Conservation (phyloP, 306 rosid species). For the Quercus ilex region DNA sequence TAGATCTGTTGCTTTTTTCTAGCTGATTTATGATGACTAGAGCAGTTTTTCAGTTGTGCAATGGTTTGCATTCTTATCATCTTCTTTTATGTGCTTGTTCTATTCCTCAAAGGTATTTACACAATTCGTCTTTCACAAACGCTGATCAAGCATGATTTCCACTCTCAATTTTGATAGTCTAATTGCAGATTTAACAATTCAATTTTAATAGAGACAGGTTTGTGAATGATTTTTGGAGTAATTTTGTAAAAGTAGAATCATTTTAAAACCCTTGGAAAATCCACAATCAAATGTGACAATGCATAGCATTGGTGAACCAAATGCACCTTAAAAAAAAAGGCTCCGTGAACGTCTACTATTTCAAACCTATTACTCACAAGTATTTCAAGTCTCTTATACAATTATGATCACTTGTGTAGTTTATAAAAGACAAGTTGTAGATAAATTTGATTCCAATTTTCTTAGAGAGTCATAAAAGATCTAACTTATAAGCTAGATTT, state of each 20-base stretch:
- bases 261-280: not conserved
- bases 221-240: not conserved
- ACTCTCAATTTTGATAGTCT: not conserved
- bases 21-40: not conserved
- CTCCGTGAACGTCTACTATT: too few species aligned
- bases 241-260: not conserved
- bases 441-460: too few species aligned
- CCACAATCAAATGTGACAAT: too few species aligned
- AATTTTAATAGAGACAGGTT: not conserved
- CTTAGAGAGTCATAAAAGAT: too few species aligned
- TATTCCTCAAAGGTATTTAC: not conserved
- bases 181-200: not conserved
- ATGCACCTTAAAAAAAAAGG: too few species aligned
- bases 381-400: too few species aligned
- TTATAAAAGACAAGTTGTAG: too few species aligned
- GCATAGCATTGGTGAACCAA: too few species aligned
- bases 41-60: not conserved
- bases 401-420: too few species aligned
- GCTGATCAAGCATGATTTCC: not conserved
- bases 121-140: not conserved
- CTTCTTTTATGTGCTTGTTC: not conserved
- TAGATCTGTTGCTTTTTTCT: not conserved
- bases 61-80: not conserved
- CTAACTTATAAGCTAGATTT: too few species aligned
- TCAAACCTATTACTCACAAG: too few species aligned